Evolutionary conservation across 495 filamentous ascomycete genomes (phyloP), one percentile per base, ranked within the genome.

Genomic region (Podospora fimiseda): DNA sequence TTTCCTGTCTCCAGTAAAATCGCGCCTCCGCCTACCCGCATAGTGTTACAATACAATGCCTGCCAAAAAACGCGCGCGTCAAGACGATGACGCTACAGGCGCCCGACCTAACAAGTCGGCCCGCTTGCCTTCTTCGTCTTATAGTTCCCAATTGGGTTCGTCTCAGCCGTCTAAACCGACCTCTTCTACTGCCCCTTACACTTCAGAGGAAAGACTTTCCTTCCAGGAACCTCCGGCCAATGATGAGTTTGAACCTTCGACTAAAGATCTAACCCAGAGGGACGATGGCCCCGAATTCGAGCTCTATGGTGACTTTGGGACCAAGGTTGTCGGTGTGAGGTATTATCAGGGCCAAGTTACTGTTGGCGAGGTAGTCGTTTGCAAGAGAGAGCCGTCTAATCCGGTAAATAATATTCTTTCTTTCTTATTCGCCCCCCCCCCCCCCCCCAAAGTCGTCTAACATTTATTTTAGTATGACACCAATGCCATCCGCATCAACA

Each of bases 401-500:
- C 67, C 53, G 40, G 67, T 67, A 59, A 20, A n/a, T n/a, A n/a
- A n/a, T n/a, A n/a, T n/a, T n/a, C n/a, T n/a, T n/a, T n/a, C n/a
- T n/a, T n/a, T n/a, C n/a, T n/a, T n/a, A n/a, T n/a, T n/a, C n/a
- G n/a, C n/a, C n/a, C n/a, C n/a, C n/a, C n/a, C n/a, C n/a, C n/a
- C n/a, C n/a, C n/a, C n/a, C n/a, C n/a, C n/a, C n/a, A n/a, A n/a
- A 33, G 27, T 51, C 14, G 56, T 15, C 27, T 11, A 39, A 20
- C 19, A 21, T 52, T 44, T 9, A 0, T 33, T 33, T 11, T 54
- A 70, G 49, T 90, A 87, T 59, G 89, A 93, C 59, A 52, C 62
- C 2, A 94, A 94, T 71, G 89, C 89, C 2, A 87, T 96, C 45
- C 80, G 81, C 5, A 79, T 93, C 2, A 74, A 85, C 54, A 95